Evolutionary conservation across 352 stramenopile species (phyloP), one percentile per base, ranked within the genome.

Genomic region (Pythium dissotocum): DNA sequence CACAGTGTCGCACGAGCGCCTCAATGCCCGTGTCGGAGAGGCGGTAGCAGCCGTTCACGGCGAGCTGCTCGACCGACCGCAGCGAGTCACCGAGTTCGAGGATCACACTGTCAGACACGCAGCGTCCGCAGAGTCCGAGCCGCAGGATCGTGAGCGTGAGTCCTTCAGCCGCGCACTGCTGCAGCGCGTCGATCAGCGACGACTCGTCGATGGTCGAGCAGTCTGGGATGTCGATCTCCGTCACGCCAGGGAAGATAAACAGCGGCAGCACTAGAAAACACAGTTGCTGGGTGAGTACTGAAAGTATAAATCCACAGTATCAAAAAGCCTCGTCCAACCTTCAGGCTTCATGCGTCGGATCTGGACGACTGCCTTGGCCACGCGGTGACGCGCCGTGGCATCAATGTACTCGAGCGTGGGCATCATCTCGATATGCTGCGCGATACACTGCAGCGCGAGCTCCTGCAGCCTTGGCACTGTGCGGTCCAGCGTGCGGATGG

Each of bases 201-300:
- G 75, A 49, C 67, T 94, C 87, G 62, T 94, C 87, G 56, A 94
- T 88, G 32, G 77, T 88, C 10, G 87, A 94, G 65, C 87, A 94
- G 56, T 94, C 87, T 0, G 87, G 83, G 44, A 94, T 80, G 53
- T 94, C 87, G 60, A 94, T 93, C 68, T 91, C 87, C 0, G 72
- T 88, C 30, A 93, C 87, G 18, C 87, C 87, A 18, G 87, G 82
- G 67, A 90, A 95, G 54, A 95, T 80, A 67, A 95, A 95, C 40
- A 95, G 70, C 58, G 85, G 76, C 6, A 95, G 68, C 38, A 95
- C 85, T 88, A 12, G 44, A 30, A 46, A 16, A 24, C 26, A 58
- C 58, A 30, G n/a, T 38, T 8, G 21, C 6, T 14, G 14, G 42
- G 12, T 33, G 9, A 53, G 6, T 18, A 55, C 16, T 13, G 16